Conservation (phyloP, 257 asterid genomes). For the Misopates orontium region DNA sequence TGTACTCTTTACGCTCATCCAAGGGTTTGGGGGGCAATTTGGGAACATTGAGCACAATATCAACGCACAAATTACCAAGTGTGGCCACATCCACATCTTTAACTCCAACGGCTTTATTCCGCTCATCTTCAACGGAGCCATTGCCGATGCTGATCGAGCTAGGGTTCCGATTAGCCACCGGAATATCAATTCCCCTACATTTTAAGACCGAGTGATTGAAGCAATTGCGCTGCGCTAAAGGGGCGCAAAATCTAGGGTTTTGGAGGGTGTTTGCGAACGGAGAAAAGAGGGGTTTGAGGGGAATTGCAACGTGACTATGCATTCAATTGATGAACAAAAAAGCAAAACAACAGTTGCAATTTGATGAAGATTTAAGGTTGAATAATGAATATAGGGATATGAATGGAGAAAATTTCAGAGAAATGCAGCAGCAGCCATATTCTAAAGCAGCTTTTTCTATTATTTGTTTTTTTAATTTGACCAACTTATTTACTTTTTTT, state of each 20-base stretch:
- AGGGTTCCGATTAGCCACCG: conserved; percentile 41
- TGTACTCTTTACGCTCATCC: conserved; percentile 63
- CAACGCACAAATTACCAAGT: conserved; percentile 86
- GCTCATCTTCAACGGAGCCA: conserved; percentile 43
- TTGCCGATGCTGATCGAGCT: conserved; percentile 42
- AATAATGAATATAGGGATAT: too few relatives aligned
- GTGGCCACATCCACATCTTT: conserved; percentile 89
- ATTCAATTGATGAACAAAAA: conserved; percentile 41
- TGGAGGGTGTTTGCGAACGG: conserved; percentile 29
- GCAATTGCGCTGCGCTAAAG: not conserved
- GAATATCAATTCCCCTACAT: conserved; percentile 48
- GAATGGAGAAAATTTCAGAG: not conserved
- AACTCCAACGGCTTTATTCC: conserved; percentile 35
- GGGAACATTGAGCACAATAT: conserved; percentile 85
- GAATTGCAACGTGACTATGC: conserved; percentile 60
- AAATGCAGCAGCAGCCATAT: not conserved
- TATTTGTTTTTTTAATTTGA: too few relatives aligned
- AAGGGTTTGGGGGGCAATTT: conserved; percentile 71
- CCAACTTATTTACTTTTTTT: too few relatives aligned
- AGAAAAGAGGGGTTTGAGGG: conserved; percentile 36
- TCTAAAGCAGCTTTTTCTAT: too few relatives aligned
- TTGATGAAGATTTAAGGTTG: too few relatives aligned
- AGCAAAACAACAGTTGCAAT: too few relatives aligned
- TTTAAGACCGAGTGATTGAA: conserved; percentile 34
- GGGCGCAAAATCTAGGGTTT: conserved; percentile 44